These are phyloP conservation scores for Alternaria longipes DNA, from an alignment of 2,329 filamentous ascomycete species.

Conservation along the genomic window DNA sequence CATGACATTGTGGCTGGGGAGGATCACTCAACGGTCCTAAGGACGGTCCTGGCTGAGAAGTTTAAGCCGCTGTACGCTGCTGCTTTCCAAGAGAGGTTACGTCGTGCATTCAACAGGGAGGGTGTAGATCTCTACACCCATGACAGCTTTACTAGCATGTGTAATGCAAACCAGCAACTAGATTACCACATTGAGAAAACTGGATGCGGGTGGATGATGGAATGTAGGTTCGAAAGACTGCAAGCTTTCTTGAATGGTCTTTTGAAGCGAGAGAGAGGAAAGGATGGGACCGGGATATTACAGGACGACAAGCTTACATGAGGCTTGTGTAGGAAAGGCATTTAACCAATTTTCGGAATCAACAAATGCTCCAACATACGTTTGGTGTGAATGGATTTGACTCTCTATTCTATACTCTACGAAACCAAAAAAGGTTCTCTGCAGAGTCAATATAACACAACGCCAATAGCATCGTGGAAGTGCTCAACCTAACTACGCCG, in stretches of 20 bases:
- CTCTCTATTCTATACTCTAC: too few relatives aligned
- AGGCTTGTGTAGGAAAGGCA: accelerated
- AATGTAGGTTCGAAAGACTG: background rate
- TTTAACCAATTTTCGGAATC: accelerated
- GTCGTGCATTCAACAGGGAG: background rate
- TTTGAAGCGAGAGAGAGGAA: background rate
- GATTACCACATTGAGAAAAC: background rate
- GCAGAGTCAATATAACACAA: too few relatives aligned
- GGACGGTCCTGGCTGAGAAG: background rate
- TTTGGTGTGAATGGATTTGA: too few relatives aligned
- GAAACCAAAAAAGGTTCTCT: accelerated
- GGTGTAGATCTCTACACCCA: background rate
- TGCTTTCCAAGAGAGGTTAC: background rate
- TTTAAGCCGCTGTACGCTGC: background rate
- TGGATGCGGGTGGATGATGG: background rate
- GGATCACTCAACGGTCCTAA: accelerated
- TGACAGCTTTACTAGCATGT: background rate
- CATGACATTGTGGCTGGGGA: background rate
- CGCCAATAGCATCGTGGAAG: accelerated
- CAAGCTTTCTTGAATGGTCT: background rate
- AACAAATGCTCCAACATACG: accelerated
- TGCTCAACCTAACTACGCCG: too few relatives aligned
- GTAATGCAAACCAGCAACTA: background rate
- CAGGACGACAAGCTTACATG: too few relatives aligned
- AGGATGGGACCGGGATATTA: too few relatives aligned